Base-by-base conservation (phyloP, 2,329 filamentous ascomycete species). In the Botryotinia calthae region DNA sequence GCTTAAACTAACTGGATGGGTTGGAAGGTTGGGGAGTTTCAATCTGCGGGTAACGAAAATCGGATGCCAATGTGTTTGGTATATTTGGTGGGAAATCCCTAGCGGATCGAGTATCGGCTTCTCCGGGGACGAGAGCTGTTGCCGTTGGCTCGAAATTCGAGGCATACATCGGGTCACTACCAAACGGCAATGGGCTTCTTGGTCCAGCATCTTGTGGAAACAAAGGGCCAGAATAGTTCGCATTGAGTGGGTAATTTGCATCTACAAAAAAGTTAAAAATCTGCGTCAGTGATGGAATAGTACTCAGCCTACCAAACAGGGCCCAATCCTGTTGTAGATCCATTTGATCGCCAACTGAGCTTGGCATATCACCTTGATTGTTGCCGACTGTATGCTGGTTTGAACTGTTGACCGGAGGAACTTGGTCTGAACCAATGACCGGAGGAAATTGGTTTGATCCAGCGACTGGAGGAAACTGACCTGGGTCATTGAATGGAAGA, bases 1-100 rank as follows among this genome's bases (percentile, higher is more conserved):
- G 12, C 12, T 18, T 0, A 7, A 34, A 37, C 10, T 59, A 20
- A 59, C 31, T 25, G 10, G 12, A 1, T 10, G 10, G 9, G 25
- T 14, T 37, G 0, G 9, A 6, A 22, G 31, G 20, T 3, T 8
- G 20, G 34, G 22, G 9, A 59, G 10, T 14, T 34, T 34, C 59
- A 16, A 10, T 40, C 22, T 18, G 2, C n/a, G 16, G 0, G 4
- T n/a, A 22, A 62, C 4, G 59, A 1, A 10, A 2, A 2, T 2
- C 18, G 59, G 1, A 4, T 9, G 25, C 3, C 22, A n/a, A 5
- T 16, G 34, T n/a, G 12, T 22, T 16, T 40, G 6, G 8, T 40
- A 61, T 25, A n/a, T n/a, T 34, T 61, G 58, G 22, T 14, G 34
- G 12, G 0, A 16, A 61, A 18, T 2, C 8, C 22, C 2, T n/a